These are phyloP conservation scores for Hyaloscypha finlandica DNA, from an alignment of 495 filamentous ascomycete species.

Conservation along the genomic window DNA sequence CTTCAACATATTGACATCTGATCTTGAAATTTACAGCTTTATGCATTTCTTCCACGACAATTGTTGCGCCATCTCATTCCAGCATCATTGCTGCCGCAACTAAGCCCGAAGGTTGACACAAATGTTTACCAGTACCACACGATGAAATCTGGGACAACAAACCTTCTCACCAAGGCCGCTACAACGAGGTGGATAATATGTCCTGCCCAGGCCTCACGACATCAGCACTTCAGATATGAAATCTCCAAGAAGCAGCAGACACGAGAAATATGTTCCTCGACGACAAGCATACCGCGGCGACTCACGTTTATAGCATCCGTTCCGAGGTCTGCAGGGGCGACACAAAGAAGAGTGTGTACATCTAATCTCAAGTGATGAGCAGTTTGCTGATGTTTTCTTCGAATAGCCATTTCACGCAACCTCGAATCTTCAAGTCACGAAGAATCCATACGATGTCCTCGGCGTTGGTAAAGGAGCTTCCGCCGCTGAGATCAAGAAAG, in stretches of 20 bases:
- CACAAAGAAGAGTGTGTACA: constrained; percentile 24
- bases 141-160: constrained; percentile 46
- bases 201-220: constrained; percentile 48
- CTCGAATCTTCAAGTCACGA: constrained; percentile 52
- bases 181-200: constrained; percentile 51
- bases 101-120: not conserved
- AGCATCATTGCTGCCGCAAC: not conserved
- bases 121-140: constrained; percentile 24
- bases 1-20: not conserved
- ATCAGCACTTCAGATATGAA: constrained; percentile 41
- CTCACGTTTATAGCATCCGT: not conserved
- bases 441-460: constrained; percentile 83
- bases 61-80: not conserved
- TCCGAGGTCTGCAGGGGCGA: not conserved
- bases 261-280: constrained; percentile 33
- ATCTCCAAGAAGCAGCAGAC: constrained; percentile 35
- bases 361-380: too few relatives aligned
- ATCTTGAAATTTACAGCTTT: not conserved
- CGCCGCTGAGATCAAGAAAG: constrained; percentile 92
- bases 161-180: constrained; percentile 52
- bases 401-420: constrained; percentile 77
- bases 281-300: constrained; percentile 4
- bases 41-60: not conserved
- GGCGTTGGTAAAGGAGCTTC: constrained; percentile 82
- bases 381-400: not conserved